A percentile compares a stretch with the other conserved stretches of the same genome.
These are phyloP conservation scores for Cudoniella acicularis DNA, from an alignment of 495 filamentous ascomycete species.

Conservation along the genomic window DNA sequence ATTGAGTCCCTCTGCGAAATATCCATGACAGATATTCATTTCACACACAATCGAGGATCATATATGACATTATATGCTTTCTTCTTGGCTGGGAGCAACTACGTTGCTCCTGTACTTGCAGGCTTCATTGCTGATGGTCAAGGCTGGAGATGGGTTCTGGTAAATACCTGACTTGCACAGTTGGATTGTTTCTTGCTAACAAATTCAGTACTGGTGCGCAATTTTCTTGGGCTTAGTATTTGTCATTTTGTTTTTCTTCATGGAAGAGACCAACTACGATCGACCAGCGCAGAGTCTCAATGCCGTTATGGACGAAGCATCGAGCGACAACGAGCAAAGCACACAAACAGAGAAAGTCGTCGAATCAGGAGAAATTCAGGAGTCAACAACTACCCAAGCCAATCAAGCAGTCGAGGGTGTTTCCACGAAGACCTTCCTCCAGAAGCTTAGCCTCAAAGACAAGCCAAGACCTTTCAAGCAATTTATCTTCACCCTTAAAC, in stretches of 20 bases:
- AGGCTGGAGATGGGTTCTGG: slow-evolving; percentile 44
- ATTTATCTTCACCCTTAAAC: slow-evolving; percentile 37
- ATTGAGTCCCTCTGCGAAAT: slow-evolving; percentile 62
- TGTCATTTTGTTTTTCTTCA: slow-evolving; percentile 36
- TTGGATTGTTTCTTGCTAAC: neutral
- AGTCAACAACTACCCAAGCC: neutral
- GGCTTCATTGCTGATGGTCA: slow-evolving; percentile 41
- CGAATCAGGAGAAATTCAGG: neutral
- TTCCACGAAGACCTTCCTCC: slow-evolving; percentile 41
- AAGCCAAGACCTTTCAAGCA: slow-evolving; percentile 44
- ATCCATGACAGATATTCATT: slow-evolving; percentile 62
- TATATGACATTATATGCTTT: slow-evolving; percentile 66
- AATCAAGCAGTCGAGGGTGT: neutral
- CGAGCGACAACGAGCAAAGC: neutral
- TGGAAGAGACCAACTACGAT: slow-evolving; percentile 43
- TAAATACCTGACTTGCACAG: too few species aligned
- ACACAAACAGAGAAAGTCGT: neutral
- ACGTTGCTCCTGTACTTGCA: slow-evolving; percentile 42
- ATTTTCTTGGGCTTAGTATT: slow-evolving; percentile 40
- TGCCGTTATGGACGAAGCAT: neutral
- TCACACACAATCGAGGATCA: slow-evolving; percentile 63
- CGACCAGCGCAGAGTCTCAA: neutral
- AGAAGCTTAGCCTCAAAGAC: slow-evolving; percentile 51
- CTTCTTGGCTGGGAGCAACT: slow-evolving; percentile 59
- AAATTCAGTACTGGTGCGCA: slow-evolving; percentile 42